A percentile compares a stretch with the other conserved stretches of the same genome.
phyloP scores from a whole-genome alignment of 2,329 filamentous ascomycete species.

The Fusarium tanahbumbuense region DNA sequence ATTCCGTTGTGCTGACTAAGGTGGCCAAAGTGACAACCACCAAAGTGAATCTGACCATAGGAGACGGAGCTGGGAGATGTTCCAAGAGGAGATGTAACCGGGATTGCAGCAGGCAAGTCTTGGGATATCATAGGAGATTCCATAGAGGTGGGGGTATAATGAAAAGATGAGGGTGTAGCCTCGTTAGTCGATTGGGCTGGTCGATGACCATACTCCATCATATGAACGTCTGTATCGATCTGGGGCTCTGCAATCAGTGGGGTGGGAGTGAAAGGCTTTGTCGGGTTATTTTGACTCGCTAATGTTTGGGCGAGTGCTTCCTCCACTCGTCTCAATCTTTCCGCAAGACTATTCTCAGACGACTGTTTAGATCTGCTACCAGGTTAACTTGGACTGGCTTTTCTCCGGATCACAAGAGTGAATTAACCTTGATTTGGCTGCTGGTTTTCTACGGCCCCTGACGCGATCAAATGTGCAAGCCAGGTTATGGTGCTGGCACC shows the following conservation, averaged over 20 bases:
- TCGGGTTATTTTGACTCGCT: not conserved
- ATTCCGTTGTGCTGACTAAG: slow-evolving; percentile 43
- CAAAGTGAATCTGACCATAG: slow-evolving; percentile 43
- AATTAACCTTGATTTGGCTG: slow-evolving; percentile 31
- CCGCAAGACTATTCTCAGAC: slow-evolving; percentile 34
- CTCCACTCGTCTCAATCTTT: slow-evolving; percentile 41
- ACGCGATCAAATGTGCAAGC: slow-evolving; percentile 43
- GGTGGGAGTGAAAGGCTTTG: slow-evolving; percentile 9
- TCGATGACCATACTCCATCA: not conserved
- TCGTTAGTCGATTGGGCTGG: not conserved
- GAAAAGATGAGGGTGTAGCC: slow-evolving; percentile 5
- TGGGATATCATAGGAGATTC: slow-evolving; percentile 10
- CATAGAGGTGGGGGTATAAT: not conserved
- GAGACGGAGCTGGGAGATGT: slow-evolving; percentile 27
- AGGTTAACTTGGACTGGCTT: not conserved
- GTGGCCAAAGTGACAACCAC: slow-evolving; percentile 40
- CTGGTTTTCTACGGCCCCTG: slow-evolving; percentile 38
- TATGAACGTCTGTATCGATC: not conserved
- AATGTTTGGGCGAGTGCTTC: slow-evolving; percentile 36
- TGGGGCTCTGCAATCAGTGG: slow-evolving; percentile 2
- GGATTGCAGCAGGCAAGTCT: not conserved
- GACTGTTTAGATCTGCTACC: slow-evolving; percentile 21
- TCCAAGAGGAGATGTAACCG: slow-evolving; percentile 1
- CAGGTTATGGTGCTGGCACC: slow-evolving; percentile 42
- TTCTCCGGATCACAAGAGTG: too few species aligned